Evolutionary conservation across 345 rosid genomes (phyloP).

Genomic region (Erysimum cheiranthoides): DNA sequence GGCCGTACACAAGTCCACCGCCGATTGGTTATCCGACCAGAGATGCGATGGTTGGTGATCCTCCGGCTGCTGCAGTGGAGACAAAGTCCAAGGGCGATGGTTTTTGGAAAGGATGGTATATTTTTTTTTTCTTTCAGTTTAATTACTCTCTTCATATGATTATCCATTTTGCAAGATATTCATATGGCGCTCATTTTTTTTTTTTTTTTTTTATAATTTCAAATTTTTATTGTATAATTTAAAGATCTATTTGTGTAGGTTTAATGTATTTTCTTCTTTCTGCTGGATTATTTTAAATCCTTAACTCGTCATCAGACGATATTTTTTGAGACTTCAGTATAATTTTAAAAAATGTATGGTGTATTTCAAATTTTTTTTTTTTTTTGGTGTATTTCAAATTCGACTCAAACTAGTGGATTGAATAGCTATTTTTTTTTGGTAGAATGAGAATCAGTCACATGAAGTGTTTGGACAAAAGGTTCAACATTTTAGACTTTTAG

Average conservation of each 20-base stretch:
- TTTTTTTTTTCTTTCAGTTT: background rate
- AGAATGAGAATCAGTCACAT: background rate
- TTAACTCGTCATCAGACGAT: background rate
- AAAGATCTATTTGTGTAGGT: background rate
- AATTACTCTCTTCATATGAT: background rate
- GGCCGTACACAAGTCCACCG: slow-evolving; percentile 47
- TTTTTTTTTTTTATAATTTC: too few relatives aligned
- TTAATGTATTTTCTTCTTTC: background rate
- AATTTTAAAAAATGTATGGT: too few relatives aligned
- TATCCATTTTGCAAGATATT: background rate
- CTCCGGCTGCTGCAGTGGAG: slow-evolving; percentile 43
- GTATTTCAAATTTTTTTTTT: too few relatives aligned
- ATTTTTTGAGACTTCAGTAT: background rate
- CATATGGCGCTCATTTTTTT: background rate
- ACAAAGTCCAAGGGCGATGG: slow-evolving; percentile 75
- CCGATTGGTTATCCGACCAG: slow-evolving; percentile 68
- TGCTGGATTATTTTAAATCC: background rate
- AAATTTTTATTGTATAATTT: background rate
- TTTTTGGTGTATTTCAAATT: background rate
- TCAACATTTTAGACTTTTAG: background rate
- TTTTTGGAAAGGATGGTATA: slow-evolving; percentile 81
- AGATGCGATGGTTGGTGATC: slow-evolving; percentile 39
- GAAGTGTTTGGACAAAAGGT: background rate
- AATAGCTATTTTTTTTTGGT: background rate
- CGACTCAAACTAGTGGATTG: background rate